phyloP scores from a whole-genome alignment of 345 rosid species.

The Rhizophora mangle region DNA sequence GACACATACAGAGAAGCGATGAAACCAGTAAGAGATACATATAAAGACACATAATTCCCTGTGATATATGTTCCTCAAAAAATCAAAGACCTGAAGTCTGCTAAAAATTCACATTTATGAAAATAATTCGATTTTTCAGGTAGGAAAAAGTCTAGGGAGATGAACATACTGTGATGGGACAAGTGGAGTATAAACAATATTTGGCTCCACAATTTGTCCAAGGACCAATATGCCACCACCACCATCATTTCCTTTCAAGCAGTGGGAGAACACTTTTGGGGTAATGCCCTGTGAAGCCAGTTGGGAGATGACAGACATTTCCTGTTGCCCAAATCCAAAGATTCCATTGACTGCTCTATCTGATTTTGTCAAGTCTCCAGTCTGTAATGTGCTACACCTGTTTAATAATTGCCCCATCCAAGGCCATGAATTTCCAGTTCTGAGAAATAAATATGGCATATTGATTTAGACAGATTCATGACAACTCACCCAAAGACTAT shows the following conservation, averaged over 20 bases:
- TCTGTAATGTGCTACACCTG: conserved; percentile 81
- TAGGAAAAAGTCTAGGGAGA: neutral
- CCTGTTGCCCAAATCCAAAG: conserved; percentile 89
- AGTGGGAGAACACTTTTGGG: conserved; percentile 90
- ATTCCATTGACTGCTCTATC: conserved; percentile 95
- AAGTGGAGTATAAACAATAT: conserved; percentile 83
- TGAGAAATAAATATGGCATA: neutral
- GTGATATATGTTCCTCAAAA: no score
- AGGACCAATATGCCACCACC: conserved; percentile 96
- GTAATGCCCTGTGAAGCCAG: conserved; percentile 78
- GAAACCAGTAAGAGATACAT: no score
- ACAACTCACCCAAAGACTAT: conserved; percentile 86
- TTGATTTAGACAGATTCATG: neutral
- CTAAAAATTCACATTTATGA: no score
- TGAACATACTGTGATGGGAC: conserved; percentile 73
- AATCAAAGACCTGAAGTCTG: no score
- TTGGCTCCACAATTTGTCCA: conserved; percentile 89
- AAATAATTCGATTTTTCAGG: neutral
- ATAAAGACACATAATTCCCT: no score
- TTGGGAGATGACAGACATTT: conserved; percentile 82
- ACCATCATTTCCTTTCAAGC: conserved; percentile 67
- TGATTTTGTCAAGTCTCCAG: conserved; percentile 74
- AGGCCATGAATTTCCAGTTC: conserved; percentile 18
- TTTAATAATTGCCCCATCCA: conserved; percentile 24
- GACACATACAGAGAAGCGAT: no score